Evolutionary conservation across 202 grass and related monocot species (phyloP).

Genomic region (Alloteropsis angusta): DNA sequence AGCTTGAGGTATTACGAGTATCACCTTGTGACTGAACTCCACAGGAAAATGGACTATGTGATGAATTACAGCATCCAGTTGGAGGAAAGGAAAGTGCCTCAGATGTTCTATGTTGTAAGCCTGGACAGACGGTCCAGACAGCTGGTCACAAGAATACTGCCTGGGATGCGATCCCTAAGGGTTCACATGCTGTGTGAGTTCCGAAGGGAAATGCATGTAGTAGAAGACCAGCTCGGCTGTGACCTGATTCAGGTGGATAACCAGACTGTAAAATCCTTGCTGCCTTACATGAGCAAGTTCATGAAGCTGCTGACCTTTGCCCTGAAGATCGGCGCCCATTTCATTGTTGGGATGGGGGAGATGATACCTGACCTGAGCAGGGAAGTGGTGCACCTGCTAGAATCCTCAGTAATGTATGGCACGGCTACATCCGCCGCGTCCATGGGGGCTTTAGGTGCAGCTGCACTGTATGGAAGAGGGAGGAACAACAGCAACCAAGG

Average conservation of each 20-base stretch:
- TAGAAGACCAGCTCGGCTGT: conserved; percentile 82
- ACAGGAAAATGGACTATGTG: conserved; percentile 75
- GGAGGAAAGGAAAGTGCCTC: conserved; percentile 77
- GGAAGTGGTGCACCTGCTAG: conserved; percentile 61
- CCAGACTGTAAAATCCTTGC: conserved; percentile 49
- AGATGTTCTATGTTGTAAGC: conserved; percentile 84
- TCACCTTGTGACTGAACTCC: conserved; percentile 66
- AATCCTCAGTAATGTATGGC: conserved; percentile 52
- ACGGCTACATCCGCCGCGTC: conserved; percentile 26
- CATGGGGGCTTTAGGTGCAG: conserved; percentile 48
- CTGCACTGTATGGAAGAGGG: conserved; percentile 34
- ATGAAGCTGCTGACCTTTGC: conserved; percentile 89
- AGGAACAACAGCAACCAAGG: conserved; percentile 32
- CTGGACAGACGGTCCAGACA: conserved; percentile 44
- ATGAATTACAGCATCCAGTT: conserved; percentile 72
- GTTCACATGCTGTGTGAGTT: conserved; percentile 87
- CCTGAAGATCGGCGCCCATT: conserved; percentile 79
- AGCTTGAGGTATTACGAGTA: conserved; percentile 80
- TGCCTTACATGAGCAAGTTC: conserved; percentile 79
- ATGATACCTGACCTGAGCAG: conserved; percentile 90
- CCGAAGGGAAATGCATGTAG: conserved; percentile 77
- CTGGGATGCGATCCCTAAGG: conserved; percentile 60
- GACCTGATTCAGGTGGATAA: conserved; percentile 83
- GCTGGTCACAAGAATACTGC: conserved; percentile 65
- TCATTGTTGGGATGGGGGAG: conserved; percentile 76